Evolutionary conservation across 352 stramenopile species (phyloP), one percentile per base, ranked within the genome.

Genomic region (Phytophthora quininea): DNA sequence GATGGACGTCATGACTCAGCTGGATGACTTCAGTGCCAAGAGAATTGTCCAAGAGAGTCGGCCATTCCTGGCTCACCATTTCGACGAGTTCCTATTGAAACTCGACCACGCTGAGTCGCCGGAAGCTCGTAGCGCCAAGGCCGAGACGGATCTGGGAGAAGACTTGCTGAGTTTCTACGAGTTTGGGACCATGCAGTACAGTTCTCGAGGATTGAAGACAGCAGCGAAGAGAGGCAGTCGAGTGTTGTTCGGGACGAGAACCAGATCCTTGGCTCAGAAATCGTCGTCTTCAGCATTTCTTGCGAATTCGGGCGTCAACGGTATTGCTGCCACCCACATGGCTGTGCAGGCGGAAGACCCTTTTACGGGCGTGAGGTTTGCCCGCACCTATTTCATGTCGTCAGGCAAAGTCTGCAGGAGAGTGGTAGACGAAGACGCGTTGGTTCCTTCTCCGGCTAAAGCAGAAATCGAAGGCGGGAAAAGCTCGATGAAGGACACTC

Each of bases 151-250:
- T 27, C 54, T 90, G 11, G 82, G 67, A 2, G 86, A 94, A 35
- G 81, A 94, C 49, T 37, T 94, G 8, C 38, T 91, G 31, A 92
- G 81, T 40, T 90, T 92, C 45, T 94, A 90, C 48, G 86, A 92
- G 54, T 94, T 94, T 64, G 86, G 86, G 8, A 90, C 84, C 43
- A 91, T 88, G 61, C 84, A 92, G 33, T 77, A 84, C 59, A 68
- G 77, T 0, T 49, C 78, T 4, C 71, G 79, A 10, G 82, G 80
- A 1, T 53, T 94, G 3, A 19, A 53, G 27, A 54, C 58, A 10
- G 29, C 56, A 1, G 58, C 64, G 0, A 66, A 60, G 10, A 76
- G 84, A 54, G 86, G 86, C 8, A 80, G 77, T 40, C 79, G 79
- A 33, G 79, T 92, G 47, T 69, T 92, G 1, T 92, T 84, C 64